Conservation (phyloP, 164 flowering plant species). For the Euptelea pleiosperma region DNA sequence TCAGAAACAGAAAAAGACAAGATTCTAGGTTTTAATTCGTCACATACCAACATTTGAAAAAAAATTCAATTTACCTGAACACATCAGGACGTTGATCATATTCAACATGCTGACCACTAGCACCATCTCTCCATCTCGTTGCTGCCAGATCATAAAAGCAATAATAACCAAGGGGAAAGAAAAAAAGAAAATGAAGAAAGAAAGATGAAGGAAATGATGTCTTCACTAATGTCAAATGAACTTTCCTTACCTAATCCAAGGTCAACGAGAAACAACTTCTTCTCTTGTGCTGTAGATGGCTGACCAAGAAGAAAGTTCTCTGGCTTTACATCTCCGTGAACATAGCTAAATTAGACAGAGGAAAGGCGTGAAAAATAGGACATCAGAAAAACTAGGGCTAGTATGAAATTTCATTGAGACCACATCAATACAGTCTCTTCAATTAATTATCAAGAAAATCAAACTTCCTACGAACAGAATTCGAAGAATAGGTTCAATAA, state of each 20-base stretch:
- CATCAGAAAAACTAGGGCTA: background rate
- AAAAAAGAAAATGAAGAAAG: background rate
- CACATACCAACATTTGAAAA: background rate
- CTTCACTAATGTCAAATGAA: background rate
- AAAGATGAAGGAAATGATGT: background rate
- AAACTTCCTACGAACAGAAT: background rate
- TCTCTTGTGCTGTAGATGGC: slow-evolving; percentile 67
- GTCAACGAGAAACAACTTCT: slow-evolving; percentile 84
- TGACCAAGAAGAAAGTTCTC: slow-evolving; percentile 87
- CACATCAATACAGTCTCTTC: background rate
- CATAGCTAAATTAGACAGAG: slow-evolving; percentile 46
- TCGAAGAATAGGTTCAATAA: background rate
- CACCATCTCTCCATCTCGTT: slow-evolving; percentile 75
- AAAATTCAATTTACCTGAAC: slow-evolving; percentile 53
- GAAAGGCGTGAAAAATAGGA: background rate
- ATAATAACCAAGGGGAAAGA: background rate
- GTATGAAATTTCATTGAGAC: background rate
- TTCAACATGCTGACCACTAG: slow-evolving; percentile 74
- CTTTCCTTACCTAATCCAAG: slow-evolving; percentile 71
- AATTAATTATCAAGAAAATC: background rate
- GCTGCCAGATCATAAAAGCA: slow-evolving; percentile 42
- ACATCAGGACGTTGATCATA: slow-evolving; percentile 95
- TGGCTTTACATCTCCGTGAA: slow-evolving; percentile 96
- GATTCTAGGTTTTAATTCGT: background rate
- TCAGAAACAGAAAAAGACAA: slow-evolving; percentile 1